Evolutionary conservation across 2,329 filamentous ascomycete species (phyloP), one percentile per base, ranked within the genome.

Genomic region (Aspergillus transmontanensis): DNA sequence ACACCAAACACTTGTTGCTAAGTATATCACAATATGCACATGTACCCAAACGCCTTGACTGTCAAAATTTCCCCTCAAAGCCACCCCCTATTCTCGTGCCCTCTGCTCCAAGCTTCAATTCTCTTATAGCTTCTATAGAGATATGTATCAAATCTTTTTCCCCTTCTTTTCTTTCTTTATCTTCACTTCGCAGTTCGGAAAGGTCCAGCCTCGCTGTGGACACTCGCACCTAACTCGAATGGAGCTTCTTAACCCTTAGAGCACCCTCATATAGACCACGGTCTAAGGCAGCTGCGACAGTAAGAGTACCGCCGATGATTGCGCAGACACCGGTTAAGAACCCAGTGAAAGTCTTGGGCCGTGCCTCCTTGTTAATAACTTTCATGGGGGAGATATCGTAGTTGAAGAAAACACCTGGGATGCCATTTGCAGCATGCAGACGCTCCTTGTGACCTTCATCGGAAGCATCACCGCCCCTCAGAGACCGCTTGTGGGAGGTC

Each of bases 311-410:
- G 65, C 95, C 95, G 57, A 99, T 89, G 65, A 98, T 91, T 43
- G 94, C 94, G 78, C 95, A 99, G 23, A 99, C 87, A 55, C 95
- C 95, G 1, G 95, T 94, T 63, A 99, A 80, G 83, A 99, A 99
- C 21, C 92, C 92, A 0, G 92, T 88, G 77, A 99, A 96, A 5
- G 90, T 91, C 84, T 98, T 98, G 64, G 89, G 84, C 54, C 92
- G 88, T 69, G 92, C 90, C 82, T 99, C 96, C 60, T 94, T 90
- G 83, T 99, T 99, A 80, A 99, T 91, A 65, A 99, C 94, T 82
- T 98, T 99, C 95, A 99, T 99, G 6, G 95, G 95, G 2, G 94
- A 98, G 78, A 99, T 99, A 73, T 99, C 95, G 72, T 99, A 99
- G 69, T 93, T 96, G 83, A 99, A 98, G 84, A 99, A 99, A 16